Conservation (phyloP, 805 yeast genomes). For the Pichia nanzhaoensis region DNA sequence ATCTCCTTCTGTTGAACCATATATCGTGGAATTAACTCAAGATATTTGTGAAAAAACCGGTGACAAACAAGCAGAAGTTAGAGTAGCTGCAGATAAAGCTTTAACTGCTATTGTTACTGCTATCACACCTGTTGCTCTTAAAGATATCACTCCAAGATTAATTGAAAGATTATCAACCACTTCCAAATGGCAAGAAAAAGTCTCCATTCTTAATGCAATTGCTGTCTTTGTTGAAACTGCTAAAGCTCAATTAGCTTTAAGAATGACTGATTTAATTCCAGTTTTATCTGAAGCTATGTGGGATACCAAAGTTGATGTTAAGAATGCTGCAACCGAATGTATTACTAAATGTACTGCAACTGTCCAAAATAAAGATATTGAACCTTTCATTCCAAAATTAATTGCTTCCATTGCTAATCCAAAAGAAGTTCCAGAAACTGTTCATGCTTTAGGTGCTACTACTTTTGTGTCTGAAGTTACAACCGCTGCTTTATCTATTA, state of each 20-base stretch:
- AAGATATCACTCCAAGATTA: conserved; percentile 79
- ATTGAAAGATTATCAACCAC: conserved; percentile 59
- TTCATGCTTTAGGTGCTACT: conserved; percentile 98
- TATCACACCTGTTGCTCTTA: conserved; percentile 89
- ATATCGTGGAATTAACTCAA: conserved; percentile 69
- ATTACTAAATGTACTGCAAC: conserved; percentile 96
- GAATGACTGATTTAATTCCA: conserved; percentile 99
- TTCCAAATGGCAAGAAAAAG: conserved; percentile 98
- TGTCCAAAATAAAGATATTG: conserved; percentile 99
- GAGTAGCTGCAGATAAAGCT: conserved; percentile 69
- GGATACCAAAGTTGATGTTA: conserved; percentile 99
- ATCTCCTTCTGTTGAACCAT: conserved; percentile 94
- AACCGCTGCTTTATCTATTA: conserved; percentile 97
- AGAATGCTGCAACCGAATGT: conserved; percentile 92
- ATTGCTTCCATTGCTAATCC: conserved; percentile 96
- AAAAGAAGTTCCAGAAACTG: conserved; percentile 97
- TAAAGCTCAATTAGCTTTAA: conserved; percentile 90
- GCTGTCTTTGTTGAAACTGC: conserved; percentile 88
- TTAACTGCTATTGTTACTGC: conserved; percentile 71
- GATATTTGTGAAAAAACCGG: conserved; percentile 74
- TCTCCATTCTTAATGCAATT: conserved; percentile 78
- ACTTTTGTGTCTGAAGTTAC: conserved; percentile 99
- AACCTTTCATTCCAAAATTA: conserved; percentile 96
- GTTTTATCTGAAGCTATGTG: conserved; percentile 99
- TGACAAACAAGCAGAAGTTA: conserved; percentile 78